phyloP scores from a whole-genome alignment of 495 filamentous ascomycete species.

The Xylaria intraflava region DNA sequence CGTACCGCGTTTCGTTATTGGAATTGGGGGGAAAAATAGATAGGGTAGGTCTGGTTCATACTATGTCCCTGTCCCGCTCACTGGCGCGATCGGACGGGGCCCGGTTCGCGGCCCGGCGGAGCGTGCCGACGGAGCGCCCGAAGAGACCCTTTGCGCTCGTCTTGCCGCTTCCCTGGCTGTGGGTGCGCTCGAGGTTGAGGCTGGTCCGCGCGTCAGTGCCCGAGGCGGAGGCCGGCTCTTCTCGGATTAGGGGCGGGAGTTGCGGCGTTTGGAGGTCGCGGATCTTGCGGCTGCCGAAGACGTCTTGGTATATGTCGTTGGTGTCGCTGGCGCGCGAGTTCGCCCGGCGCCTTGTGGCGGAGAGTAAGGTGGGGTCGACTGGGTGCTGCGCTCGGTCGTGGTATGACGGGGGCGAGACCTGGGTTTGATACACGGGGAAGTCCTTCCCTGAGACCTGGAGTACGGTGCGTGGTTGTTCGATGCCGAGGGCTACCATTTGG shows the following conservation, averaged over 20 bases:
- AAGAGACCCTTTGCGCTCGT: conserved; percentile 11
- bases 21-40: too few relatives aligned
- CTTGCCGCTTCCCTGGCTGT: conserved; percentile 12
- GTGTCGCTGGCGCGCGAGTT: conserved; percentile 17
- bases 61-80: conserved; percentile 17
- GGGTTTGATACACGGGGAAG: conserved; percentile 44
- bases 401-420: conserved; percentile 30
- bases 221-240: conserved; percentile 14
- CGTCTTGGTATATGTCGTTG: conserved; percentile 25
- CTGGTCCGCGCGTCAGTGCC: conserved; percentile 5
- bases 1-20: too few relatives aligned
- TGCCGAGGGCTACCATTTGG: conserved; percentile 72
- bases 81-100: conserved; percentile 1
- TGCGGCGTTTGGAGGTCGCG: conserved; percentile 10
- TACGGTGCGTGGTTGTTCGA: conserved; percentile 77
- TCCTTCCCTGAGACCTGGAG: conserved; percentile 55
- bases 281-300: conserved; percentile 18
- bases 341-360: conserved; percentile 23
- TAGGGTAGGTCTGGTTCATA: neutral
- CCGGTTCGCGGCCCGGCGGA: neutral
- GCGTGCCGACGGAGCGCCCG: conserved; percentile 8
- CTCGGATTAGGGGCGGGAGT: conserved; percentile 19
- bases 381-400: conserved; percentile 8
- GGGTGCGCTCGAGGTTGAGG: conserved; percentile 13
- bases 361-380: conserved; percentile 20